Evolutionary conservation across 208 protist species (phyloP).

Genomic region (Wallacemonas sp.): DNA sequence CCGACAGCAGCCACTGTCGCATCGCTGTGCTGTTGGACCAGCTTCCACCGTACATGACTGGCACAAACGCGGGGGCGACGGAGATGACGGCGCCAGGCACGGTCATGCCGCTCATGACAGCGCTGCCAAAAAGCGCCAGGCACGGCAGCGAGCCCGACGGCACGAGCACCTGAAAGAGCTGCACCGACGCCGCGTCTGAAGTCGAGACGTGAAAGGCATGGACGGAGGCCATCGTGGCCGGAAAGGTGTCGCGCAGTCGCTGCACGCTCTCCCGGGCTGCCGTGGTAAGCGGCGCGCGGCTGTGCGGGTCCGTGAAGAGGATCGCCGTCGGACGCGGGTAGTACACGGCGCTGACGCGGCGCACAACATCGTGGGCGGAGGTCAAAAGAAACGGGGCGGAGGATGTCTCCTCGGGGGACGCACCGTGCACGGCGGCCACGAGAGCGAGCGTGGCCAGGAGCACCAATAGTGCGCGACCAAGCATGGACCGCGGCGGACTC

Average conservation of each 20-base stretch:
- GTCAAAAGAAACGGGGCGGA: constrained; percentile 4
- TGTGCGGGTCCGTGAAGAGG: constrained; percentile 14
- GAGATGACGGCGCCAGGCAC: constrained; percentile 7
- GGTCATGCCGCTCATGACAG: constrained; percentile 1
- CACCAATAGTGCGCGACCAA: no score
- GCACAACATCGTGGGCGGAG: not conserved
- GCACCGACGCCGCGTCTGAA: not conserved
- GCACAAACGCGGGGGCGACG: constrained; percentile 6
- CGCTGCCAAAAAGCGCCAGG: constrained; percentile 6
- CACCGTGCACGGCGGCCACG: no score
- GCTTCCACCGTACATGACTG: not conserved
- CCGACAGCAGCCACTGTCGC: constrained; percentile 38
- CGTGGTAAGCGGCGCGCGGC: not conserved
- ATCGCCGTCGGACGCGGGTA: constrained; percentile 14
- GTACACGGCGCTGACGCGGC: not conserved
- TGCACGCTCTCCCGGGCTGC: constrained; percentile 6
- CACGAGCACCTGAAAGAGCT: not conserved
- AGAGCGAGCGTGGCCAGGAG: no score
- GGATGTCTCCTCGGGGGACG: no score
- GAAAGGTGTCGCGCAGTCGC: not conserved
- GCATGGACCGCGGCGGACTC: no score
- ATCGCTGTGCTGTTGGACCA: constrained; percentile 16
- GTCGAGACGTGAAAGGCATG: not conserved
- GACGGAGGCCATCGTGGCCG: not conserved
- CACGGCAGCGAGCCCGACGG: constrained; percentile 4